phyloP scores from a whole-genome alignment of 2,329 filamentous ascomycete genomes.

The Achaetomium macrosporum region DNA sequence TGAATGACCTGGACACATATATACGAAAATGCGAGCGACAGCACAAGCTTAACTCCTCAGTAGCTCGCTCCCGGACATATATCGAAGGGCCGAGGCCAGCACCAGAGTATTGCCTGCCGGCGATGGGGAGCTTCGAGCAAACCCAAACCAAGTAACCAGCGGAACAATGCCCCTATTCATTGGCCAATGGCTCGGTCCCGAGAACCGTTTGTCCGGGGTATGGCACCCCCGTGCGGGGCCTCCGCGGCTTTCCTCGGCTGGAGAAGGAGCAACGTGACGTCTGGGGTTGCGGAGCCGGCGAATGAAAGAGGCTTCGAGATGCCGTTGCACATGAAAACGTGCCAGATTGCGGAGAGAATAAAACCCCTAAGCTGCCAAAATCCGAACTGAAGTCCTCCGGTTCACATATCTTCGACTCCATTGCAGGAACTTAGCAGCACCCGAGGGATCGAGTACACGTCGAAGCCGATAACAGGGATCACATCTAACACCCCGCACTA shows the following conservation, averaged over 20 bases:
- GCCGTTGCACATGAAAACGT: background rate
- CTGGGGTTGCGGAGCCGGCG: background rate
- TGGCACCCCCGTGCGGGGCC: slow-evolving; percentile 15
- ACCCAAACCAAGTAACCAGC: slow-evolving; percentile 7
- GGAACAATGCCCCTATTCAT: slow-evolving; percentile 13
- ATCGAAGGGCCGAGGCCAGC: too few species aligned
- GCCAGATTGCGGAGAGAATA: background rate
- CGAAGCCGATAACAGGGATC: background rate
- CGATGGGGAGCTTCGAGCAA: slow-evolving; percentile 6
- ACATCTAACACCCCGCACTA: slow-evolving; percentile 15
- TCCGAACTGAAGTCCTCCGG: too few species aligned
- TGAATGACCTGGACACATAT: too few species aligned
- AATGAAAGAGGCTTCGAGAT: background rate
- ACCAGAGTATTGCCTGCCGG: too few species aligned
- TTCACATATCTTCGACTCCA: too few species aligned
- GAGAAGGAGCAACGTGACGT: slow-evolving; percentile 13
- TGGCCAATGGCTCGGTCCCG: slow-evolving; percentile 22
- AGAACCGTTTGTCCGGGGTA: slow-evolving; percentile 23
- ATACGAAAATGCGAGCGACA: too few species aligned
- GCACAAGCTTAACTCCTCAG: too few species aligned
- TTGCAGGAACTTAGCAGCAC: too few species aligned
- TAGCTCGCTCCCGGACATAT: too few species aligned
- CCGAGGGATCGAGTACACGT: background rate
- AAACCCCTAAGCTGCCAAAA: background rate
- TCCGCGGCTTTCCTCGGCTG: slow-evolving; percentile 26